Evolutionary conservation across 2,329 filamentous ascomycete species (phyloP).

Genomic region (Talaromyces sp.): DNA sequence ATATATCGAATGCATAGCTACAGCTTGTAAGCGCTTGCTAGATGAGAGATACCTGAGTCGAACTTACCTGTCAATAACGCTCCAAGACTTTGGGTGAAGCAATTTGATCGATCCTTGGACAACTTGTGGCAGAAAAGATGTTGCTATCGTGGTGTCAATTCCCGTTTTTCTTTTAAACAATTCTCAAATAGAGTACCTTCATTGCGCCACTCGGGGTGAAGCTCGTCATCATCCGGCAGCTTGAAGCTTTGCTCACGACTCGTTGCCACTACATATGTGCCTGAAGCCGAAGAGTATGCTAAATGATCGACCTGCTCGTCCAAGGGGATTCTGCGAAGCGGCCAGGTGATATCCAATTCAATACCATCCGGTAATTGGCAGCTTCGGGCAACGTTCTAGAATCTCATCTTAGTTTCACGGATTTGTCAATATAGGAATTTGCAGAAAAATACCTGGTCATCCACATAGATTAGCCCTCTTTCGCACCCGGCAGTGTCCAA

Average conservation of each 20-base stretch:
- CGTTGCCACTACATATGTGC: conserved; percentile 71
- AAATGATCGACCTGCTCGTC: conserved; percentile 66
- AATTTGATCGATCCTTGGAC: conserved; percentile 71
- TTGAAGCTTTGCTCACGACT: conserved; percentile 66
- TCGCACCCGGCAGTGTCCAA: conserved; percentile 75
- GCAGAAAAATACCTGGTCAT: conserved; percentile 44
- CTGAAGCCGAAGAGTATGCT: conserved; percentile 68
- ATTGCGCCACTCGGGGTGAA: conserved; percentile 71
- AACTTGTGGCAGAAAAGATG: conserved; percentile 58
- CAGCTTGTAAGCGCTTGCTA: neutral
- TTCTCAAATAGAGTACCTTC: conserved; percentile 47
- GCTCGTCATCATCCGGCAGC: conserved; percentile 78
- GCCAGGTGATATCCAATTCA: conserved; percentile 71
- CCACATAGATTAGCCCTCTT: conserved; percentile 75
- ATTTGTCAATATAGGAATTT: neutral
- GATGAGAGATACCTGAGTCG: neutral
- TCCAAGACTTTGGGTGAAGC: conserved; percentile 70
- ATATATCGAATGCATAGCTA: conserved; percentile 62
- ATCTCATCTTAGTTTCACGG: conserved; percentile 14
- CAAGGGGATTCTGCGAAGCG: conserved; percentile 65
- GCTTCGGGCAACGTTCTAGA: conserved; percentile 63
- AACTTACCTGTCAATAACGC: conserved; percentile 62
- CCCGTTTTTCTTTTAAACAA: neutral
- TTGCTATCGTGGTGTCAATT: conserved; percentile 31
- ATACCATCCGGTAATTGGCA: conserved; percentile 63